Evolutionary conservation across 441 rosid species (phyloP), one percentile per base, ranked within the genome.

Genomic region (Pelargonium fulgidum): DNA sequence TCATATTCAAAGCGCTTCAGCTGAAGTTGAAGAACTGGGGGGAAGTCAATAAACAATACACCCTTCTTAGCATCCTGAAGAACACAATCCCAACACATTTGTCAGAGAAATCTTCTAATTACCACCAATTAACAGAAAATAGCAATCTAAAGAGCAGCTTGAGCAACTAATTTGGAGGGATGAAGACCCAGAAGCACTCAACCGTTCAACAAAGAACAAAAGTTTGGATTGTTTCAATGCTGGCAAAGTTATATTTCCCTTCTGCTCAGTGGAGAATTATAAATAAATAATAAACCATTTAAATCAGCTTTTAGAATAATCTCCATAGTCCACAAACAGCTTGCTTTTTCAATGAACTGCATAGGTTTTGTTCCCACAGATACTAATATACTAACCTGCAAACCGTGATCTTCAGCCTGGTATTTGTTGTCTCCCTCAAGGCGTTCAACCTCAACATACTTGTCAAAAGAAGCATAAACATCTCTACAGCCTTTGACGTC

Each of bases 11-110:
- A 93, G 42, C 98, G 88, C 82, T 93, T 93, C 52, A 93, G 80
- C 74, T 93, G 98, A 67, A 93, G 94, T 75, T 93, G 98, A 83
- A 93, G 98, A 59, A 93, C 98, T 14, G 98, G 98, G 3, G 98
- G 98, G 22, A 93, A 93, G 78, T 93, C 98, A 24, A 86, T 86
- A 73, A 93, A 93, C 58, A 91, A 73, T 65, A 93, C 97, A 67
- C 98, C 98, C 79, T 93, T 93, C 82, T 81, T 89, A 56, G 98
- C 98, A 83, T 93, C 98, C 98, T 93, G 85, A 81, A 80, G 73
- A 65, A 66, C 47, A 58, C 17, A 71, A 11, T 73, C 17, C 16
- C 47, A 44, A n/a, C 14, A 66, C 3, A 68, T 48, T 29, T 45
- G 58, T 62, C 8, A 63, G 41, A 69, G 50, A 13, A 20, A 48